phyloP scores from a whole-genome alignment of 2,329 filamentous ascomycete species.

The Penicillium brasilianum region DNA sequence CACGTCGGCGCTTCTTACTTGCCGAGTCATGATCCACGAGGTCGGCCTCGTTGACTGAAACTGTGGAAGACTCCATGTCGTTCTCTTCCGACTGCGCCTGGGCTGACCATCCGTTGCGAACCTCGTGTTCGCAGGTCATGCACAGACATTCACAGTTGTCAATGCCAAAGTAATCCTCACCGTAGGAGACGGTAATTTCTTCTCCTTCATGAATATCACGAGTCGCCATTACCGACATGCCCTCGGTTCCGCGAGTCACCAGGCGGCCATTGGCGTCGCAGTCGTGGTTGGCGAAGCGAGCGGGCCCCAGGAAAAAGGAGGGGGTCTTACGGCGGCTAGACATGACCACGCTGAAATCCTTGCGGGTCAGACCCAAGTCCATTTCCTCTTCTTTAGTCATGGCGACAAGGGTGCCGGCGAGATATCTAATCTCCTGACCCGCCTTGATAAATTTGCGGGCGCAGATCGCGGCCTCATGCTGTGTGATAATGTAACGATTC shows the following conservation, averaged over 20 bases:
- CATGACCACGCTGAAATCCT: constrained; percentile 96
- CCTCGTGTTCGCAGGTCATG: constrained; percentile 76
- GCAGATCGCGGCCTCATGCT: constrained; percentile 84
- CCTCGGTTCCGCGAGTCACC: constrained; percentile 79
- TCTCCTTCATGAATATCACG: constrained; percentile 84
- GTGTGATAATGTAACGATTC: constrained; percentile 91
- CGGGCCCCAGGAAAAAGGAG: constrained; percentile 91
- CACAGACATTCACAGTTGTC: constrained; percentile 96
- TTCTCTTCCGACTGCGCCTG: constrained; percentile 43
- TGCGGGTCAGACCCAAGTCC: constrained; percentile 77
- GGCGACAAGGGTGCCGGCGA: constrained; percentile 87
- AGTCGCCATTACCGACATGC: constrained; percentile 87
- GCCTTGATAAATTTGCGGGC: constrained; percentile 79
- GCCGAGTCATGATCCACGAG: constrained; percentile 24
- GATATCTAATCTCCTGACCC: constrained; percentile 86
- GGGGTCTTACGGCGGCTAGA: constrained; percentile 89
- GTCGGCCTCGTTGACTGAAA: constrained; percentile 32
- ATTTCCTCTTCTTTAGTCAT: constrained; percentile 92
- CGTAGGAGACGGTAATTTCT: constrained; percentile 95
- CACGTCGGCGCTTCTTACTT: constrained; percentile 38
- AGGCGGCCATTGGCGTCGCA: constrained; percentile 90
- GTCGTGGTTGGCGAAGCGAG: constrained; percentile 96
- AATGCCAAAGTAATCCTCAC: constrained; percentile 93
- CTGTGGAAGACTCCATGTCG: constrained; percentile 42
- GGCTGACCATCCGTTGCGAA: constrained; percentile 81